Evolutionary conservation across 2,329 filamentous ascomycete genomes (phyloP).

Genomic region (Pseudogymnoascus sp.): DNA sequence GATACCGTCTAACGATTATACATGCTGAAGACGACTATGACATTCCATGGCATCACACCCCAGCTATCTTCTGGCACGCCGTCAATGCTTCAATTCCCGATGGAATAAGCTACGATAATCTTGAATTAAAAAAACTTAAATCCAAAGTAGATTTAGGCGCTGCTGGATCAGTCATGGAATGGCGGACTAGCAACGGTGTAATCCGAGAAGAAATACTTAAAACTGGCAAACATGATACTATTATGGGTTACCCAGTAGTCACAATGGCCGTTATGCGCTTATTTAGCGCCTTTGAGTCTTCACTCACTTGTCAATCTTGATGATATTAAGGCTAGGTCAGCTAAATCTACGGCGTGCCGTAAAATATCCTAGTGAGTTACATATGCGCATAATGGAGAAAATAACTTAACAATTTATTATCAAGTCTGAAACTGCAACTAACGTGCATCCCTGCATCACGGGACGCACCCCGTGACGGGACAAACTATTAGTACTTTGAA

Average conservation of each 20-base stretch:
- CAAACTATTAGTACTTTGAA: too few species aligned
- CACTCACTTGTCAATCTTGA: too few species aligned
- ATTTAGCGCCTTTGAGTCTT: slow-evolving; percentile 15
- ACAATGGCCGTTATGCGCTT: slow-evolving; percentile 42
- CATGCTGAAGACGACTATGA: slow-evolving; percentile 47
- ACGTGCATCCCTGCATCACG: too few species aligned
- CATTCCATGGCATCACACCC: slow-evolving; percentile 44
- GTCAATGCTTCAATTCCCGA: slow-evolving; percentile 39
- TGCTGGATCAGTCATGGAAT: slow-evolving; percentile 44
- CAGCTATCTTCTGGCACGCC: slow-evolving; percentile 47
- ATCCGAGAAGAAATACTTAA: slow-evolving; percentile 49
- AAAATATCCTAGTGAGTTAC: not conserved
- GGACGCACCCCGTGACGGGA: too few species aligned
- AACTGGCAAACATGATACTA: slow-evolving; percentile 49
- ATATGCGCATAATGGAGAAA: not conserved
- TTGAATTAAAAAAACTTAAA: slow-evolving; percentile 38
- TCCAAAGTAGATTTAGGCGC: slow-evolving; percentile 36
- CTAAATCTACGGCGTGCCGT: not conserved
- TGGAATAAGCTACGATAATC: slow-evolving; percentile 36
- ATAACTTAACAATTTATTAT: not conserved
- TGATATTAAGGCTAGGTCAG: not conserved
- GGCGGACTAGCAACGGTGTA: slow-evolving; percentile 38
- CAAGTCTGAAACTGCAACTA: not conserved
- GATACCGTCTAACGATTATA: slow-evolving; percentile 42
- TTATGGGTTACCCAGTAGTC: slow-evolving; percentile 51